Conservation (phyloP, 768 basidiomycete species). For the Lentinula boryana region DNA sequence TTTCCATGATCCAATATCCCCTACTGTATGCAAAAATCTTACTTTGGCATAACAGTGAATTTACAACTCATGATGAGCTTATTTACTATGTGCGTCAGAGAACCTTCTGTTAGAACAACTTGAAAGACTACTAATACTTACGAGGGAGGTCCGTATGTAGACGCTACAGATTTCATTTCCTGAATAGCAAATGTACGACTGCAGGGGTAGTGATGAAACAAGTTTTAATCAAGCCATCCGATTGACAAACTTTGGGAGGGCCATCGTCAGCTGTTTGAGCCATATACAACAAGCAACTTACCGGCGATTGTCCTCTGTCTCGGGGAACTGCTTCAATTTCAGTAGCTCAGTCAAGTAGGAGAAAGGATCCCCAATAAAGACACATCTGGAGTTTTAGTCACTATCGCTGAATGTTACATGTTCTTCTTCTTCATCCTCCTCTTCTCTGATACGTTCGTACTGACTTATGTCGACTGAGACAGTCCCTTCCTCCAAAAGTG, state of each 20-base stretch:
- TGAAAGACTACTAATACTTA: background rate
- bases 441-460: constrained; percentile 65
- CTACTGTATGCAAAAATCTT: background rate
- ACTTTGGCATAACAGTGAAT: background rate
- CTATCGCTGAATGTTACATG: constrained; percentile 80
- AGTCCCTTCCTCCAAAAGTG: constrained; percentile 76
- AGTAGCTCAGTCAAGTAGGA: no score
- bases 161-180: background rate
- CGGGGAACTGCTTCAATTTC: background rate
- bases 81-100: background rate
- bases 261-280: background rate
- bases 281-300: background rate
- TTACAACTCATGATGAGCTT: background rate
- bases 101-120: background rate
- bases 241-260: no score
- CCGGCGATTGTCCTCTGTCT: background rate
- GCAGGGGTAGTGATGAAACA: background rate
- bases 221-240: background rate
- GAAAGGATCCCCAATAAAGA: background rate
- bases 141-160: no score
- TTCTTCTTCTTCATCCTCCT: constrained; percentile 62
- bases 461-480: constrained; percentile 86
- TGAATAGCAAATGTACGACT: background rate
- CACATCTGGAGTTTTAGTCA: constrained; percentile 41
- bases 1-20: no score